phyloP scores from a whole-genome alignment of 306 rosid species.

The Cicer arietinum region DNA sequence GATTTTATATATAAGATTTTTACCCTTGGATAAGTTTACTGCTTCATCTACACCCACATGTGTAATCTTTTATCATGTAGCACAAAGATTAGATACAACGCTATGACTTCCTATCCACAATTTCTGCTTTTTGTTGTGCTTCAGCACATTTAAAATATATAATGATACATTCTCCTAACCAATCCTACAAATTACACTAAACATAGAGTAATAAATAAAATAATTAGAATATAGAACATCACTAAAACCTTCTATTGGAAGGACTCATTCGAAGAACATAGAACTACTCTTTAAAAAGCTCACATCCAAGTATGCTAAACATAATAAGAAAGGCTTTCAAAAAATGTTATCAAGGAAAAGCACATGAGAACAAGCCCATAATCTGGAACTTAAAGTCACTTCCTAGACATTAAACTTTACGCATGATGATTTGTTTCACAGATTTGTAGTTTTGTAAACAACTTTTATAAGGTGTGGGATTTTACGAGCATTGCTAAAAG shows the following conservation, averaged over 20 bases:
- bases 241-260: constrained; percentile 4
- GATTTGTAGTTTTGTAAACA: constrained; percentile 5
- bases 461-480: not conserved
- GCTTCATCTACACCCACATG: constrained; percentile 7
- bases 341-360: constrained; percentile 5
- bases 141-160: not conserved
- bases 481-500: constrained; percentile 26
- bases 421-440: constrained; percentile 21
- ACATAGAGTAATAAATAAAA: constrained; percentile 12
- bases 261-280: not conserved
- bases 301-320: not conserved
- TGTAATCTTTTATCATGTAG: constrained; percentile 7
- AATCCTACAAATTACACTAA: not conserved
- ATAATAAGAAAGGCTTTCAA: not conserved
- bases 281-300: not conserved
- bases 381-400: not conserved
- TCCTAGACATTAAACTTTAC: not conserved
- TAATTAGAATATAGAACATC: not conserved
- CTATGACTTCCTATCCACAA: not conserved
- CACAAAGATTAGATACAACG: constrained; percentile 1
- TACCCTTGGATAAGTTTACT: constrained; percentile 25
- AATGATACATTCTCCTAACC: not conserved
- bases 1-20: not conserved
- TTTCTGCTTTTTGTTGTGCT: constrained; percentile 15
- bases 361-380: constrained; percentile 1